Conservation (phyloP, 176 grass and related monocot species). For the Alloteropsis semialata region DNA sequence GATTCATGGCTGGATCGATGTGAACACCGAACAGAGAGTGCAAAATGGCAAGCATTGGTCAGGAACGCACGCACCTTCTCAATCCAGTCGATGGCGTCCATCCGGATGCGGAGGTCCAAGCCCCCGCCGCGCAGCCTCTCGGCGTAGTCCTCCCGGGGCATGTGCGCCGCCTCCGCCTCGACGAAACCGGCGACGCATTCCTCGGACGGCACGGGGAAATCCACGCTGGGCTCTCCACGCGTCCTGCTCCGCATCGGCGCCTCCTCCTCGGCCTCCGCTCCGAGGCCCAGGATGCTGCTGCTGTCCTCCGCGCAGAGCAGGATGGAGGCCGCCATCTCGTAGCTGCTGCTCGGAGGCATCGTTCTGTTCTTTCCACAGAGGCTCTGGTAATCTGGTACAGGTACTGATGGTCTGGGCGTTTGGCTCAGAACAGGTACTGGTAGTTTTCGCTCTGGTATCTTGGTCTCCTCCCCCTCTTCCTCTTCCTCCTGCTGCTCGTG, state of each 20-base stretch:
- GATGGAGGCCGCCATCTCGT: constrained; percentile 73
- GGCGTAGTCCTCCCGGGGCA: constrained; percentile 69
- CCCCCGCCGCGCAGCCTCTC: constrained; percentile 56
- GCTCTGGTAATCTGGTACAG: neutral
- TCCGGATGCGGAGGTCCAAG: constrained; percentile 56
- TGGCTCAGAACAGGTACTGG: too few relatives aligned
- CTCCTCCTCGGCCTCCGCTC: constrained; percentile 31
- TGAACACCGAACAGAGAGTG: neutral
- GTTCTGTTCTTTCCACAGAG: neutral
- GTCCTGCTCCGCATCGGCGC: neutral
- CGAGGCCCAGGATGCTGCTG: constrained; percentile 65
- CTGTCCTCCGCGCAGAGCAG: constrained; percentile 95
- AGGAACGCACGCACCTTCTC: constrained; percentile 62
- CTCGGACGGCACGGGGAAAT: constrained; percentile 66
- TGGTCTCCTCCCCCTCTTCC: constrained; percentile 12
- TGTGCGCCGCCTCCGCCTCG: constrained; percentile 67
- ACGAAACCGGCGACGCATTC: constrained; percentile 56
- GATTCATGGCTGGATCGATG: neutral
- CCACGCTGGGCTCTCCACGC: constrained; percentile 28
- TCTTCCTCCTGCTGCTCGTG: neutral
- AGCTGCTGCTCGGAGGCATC: constrained; percentile 77
- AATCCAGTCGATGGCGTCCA: constrained; percentile 84
- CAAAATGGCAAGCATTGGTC: neutral
- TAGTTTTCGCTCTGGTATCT: neutral
- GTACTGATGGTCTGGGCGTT: too few relatives aligned